Percentiles rank a stretch among this genome's conserved stretches.
phyloP scores from a whole-genome alignment of 164 flowering plant genomes.

The Dillenia turbinata region DNA sequence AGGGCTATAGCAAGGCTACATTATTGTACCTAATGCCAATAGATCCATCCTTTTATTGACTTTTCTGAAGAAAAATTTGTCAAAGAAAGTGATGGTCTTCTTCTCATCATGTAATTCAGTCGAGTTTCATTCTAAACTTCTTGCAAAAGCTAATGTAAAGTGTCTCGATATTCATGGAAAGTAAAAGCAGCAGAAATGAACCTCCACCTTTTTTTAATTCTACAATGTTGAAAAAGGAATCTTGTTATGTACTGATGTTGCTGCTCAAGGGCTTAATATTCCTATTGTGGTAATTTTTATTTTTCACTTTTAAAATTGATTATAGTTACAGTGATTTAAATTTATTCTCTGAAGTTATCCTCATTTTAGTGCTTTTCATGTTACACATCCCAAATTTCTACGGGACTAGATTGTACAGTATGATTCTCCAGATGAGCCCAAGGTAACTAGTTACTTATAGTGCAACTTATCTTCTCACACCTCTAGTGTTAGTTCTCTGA shows the following conservation, averaged over 20 bases:
- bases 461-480: too few species aligned
- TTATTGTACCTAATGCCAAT: constrained; percentile 69
- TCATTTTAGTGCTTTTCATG: not conserved
- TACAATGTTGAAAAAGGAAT: constrained; percentile 85
- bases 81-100: constrained; percentile 97
- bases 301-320: constrained; percentile 1
- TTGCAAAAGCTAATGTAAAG: constrained; percentile 64
- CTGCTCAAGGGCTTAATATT: constrained; percentile 95
- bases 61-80: constrained; percentile 73
- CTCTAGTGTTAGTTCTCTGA: not conserved
- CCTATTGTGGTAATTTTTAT: constrained; percentile 68
- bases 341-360: not conserved
- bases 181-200: constrained; percentile 82
- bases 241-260: constrained; percentile 92
- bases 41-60: constrained; percentile 77
- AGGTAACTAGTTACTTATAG: constrained; percentile 38
- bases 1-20: constrained; percentile 85
- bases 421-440: constrained; percentile 97
- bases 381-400: constrained; percentile 3
- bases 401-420: constrained; percentile 98
- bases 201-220: constrained; percentile 79
- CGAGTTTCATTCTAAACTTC: constrained; percentile 80
- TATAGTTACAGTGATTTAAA: not conserved
- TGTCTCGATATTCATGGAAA: constrained; percentile 90
- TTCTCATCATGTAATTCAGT: constrained; percentile 95